A percentile compares a stretch with the other conserved stretches of the same genome.
These are phyloP conservation scores for Fusarium veterinarium DNA, from an alignment of 2,329 filamentous ascomycete genomes.

Conservation along the genomic window DNA sequence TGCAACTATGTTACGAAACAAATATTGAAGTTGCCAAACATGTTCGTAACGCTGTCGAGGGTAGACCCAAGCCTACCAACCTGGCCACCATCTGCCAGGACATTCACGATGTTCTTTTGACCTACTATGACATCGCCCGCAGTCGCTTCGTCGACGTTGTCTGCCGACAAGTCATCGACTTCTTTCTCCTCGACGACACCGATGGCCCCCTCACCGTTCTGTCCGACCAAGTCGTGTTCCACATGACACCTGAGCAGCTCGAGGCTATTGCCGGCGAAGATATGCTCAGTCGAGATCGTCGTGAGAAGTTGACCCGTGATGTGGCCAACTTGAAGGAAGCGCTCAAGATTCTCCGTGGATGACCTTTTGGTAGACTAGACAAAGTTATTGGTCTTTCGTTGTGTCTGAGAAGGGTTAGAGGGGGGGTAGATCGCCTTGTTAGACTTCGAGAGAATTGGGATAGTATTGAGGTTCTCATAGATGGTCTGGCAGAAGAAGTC, in stretches of 20 bases:
- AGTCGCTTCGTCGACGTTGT: constrained; percentile 73
- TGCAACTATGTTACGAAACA: no score
- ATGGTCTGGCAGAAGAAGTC: background rate
- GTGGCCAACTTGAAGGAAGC: constrained; percentile 58
- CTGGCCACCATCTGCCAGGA: constrained; percentile 57
- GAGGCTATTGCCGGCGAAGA: constrained; percentile 70
- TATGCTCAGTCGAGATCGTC: constrained; percentile 50
- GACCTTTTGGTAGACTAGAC: background rate
- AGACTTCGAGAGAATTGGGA: background rate
- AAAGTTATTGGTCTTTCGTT: background rate
- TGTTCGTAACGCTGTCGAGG: background rate
- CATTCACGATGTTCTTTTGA: constrained; percentile 69
- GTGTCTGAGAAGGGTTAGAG: background rate
- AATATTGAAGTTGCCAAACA: no score
- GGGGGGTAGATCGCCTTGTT: background rate
- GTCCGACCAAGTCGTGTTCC: constrained; percentile 60
- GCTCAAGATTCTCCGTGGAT: constrained; percentile 40
- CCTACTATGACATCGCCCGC: constrained; percentile 71
- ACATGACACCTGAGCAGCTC: constrained; percentile 61
- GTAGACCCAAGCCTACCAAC: constrained; percentile 3
- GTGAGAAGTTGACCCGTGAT: constrained; percentile 58
- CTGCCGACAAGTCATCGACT: constrained; percentile 66
- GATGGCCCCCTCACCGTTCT: constrained; percentile 65
- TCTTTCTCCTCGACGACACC: constrained; percentile 62
- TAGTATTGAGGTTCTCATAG: background rate